phyloP scores from a whole-genome alignment of 768 basidiomycete species.

The Mycena rebaudengoi region DNA sequence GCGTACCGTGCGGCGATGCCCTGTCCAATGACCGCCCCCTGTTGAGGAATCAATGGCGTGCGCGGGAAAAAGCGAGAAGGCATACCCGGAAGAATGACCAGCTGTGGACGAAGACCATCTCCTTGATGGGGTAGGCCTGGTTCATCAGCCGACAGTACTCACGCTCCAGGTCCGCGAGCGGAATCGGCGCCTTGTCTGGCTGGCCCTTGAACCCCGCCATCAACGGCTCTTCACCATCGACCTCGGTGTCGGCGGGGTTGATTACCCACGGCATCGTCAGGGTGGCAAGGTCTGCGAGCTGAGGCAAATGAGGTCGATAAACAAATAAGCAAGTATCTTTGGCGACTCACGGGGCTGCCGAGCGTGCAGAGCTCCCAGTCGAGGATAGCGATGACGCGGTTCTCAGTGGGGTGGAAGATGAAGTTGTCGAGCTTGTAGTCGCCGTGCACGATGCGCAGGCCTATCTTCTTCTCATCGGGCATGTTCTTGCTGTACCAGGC shows the following conservation, averaged over 20 bases:
- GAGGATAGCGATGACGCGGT: slow-evolving; percentile 91
- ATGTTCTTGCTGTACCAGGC: slow-evolving; percentile 79
- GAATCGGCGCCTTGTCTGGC: slow-evolving; percentile 63
- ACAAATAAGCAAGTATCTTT: too few relatives aligned
- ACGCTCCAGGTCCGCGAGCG: slow-evolving; percentile 76
- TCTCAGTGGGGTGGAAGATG: slow-evolving; percentile 92
- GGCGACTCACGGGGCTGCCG: slow-evolving; percentile 81
- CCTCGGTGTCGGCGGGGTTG: slow-evolving; percentile 50
- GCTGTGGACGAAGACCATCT: slow-evolving; percentile 83
- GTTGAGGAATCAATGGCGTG: slow-evolving; percentile 13
- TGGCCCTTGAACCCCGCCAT: slow-evolving; percentile 74
- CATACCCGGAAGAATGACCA: slow-evolving; percentile 87
- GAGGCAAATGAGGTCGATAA: slow-evolving; percentile 4
- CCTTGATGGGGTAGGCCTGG: slow-evolving; percentile 77
- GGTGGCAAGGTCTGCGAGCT: slow-evolving; percentile 92
- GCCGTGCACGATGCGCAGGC: slow-evolving; percentile 91
- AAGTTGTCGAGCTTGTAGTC: slow-evolving; percentile 99
- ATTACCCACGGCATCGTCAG: slow-evolving; percentile 86
- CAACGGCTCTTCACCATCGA: slow-evolving; percentile 29
- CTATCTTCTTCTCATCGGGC: slow-evolving; percentile 79
- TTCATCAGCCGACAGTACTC: slow-evolving; percentile 78
- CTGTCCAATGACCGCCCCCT: slow-evolving; percentile 86
- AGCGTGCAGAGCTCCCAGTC: slow-evolving; percentile 99
- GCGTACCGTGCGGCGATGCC: slow-evolving; percentile 91
- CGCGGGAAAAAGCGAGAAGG: slow-evolving; percentile 3